Conservation (phyloP, 2,329 filamentous ascomycete species). For the Pyricularia sp. region DNA sequence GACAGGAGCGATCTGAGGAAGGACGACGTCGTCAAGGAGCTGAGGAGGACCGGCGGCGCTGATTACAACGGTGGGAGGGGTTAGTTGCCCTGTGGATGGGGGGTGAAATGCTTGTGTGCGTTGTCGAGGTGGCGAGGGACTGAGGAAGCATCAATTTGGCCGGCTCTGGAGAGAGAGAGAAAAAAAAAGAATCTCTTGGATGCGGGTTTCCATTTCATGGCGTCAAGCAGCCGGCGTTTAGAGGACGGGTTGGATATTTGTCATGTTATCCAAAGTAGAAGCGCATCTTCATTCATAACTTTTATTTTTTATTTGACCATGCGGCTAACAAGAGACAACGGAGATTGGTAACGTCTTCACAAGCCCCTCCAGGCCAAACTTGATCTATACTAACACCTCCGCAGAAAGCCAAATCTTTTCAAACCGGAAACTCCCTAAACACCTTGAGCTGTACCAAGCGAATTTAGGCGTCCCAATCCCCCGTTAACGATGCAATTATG, state of each 20-base stretch:
- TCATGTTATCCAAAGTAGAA: not conserved
- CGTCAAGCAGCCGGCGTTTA: not conserved
- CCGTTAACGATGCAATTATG: not conserved
- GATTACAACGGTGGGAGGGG: conserved; percentile 58
- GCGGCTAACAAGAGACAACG: not conserved
- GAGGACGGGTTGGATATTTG: not conserved
- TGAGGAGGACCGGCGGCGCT: conserved; percentile 55
- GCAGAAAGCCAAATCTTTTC: not conserved
- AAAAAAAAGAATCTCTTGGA: not conserved
- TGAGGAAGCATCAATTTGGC: not conserved
- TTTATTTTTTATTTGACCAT: not conserved
- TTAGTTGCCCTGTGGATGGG: conserved; percentile 11
- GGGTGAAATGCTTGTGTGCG: not conserved
- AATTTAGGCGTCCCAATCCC: not conserved
- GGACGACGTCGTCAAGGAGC: conserved; percentile 43
- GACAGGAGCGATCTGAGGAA: conserved; percentile 47
- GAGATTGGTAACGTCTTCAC: not conserved
- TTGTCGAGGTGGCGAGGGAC: not conserved
- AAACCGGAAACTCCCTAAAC: not conserved
- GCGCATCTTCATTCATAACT: not conserved
- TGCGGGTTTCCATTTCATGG: not conserved
- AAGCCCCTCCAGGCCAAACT: not conserved
- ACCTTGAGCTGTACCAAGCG: not conserved
- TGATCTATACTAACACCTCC: not conserved
- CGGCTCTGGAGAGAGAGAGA: not conserved